Percentiles rank a stretch among this genome's conserved stretches.
These are phyloP conservation scores for Amphibolis antarctica DNA, from an alignment of 106 monocot species.

Conservation along the genomic window DNA sequence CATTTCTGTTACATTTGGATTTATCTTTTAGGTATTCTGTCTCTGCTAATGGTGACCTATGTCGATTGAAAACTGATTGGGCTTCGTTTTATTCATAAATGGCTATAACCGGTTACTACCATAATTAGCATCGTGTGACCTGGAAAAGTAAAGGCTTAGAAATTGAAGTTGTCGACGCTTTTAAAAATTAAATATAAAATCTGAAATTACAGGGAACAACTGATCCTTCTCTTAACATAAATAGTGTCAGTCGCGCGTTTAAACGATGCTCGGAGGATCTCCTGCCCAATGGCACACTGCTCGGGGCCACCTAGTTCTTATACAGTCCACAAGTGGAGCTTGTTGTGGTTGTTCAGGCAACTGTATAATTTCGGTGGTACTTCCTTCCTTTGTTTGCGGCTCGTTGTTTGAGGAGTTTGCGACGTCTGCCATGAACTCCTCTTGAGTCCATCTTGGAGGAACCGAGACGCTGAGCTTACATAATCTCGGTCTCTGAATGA, in stretches of 20 bases:
- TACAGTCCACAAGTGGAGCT: conserved; percentile 87
- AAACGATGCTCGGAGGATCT: conserved; percentile 87
- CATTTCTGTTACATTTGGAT: too few species aligned
- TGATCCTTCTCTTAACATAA: too few species aligned
- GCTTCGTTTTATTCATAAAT: too few species aligned
- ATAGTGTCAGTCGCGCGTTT: conserved; percentile 1
- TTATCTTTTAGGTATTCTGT: too few species aligned
- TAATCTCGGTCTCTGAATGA: conserved; percentile 58
- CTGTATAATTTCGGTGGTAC: conserved; percentile 10
- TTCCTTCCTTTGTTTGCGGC: background rate
- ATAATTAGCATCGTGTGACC: too few species aligned
- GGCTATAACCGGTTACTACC: too few species aligned
- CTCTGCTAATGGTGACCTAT: too few species aligned
- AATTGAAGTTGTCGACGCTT: too few species aligned
- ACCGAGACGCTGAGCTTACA: conserved; percentile 66
- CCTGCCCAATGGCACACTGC: conserved; percentile 77
- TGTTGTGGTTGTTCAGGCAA: conserved; percentile 40
- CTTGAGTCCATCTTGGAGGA: conserved; percentile 74
- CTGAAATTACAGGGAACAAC: too few species aligned
- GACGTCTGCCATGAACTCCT: conserved; percentile 55
- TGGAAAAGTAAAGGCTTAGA: too few species aligned
- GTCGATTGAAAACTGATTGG: too few species aligned
- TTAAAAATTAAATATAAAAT: too few species aligned
- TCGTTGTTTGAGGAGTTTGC: conserved; percentile 5
- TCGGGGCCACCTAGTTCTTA: conserved; percentile 85